Evolutionary conservation across 106 monocot species (phyloP).

Genomic region (Agapanthus africanus): DNA sequence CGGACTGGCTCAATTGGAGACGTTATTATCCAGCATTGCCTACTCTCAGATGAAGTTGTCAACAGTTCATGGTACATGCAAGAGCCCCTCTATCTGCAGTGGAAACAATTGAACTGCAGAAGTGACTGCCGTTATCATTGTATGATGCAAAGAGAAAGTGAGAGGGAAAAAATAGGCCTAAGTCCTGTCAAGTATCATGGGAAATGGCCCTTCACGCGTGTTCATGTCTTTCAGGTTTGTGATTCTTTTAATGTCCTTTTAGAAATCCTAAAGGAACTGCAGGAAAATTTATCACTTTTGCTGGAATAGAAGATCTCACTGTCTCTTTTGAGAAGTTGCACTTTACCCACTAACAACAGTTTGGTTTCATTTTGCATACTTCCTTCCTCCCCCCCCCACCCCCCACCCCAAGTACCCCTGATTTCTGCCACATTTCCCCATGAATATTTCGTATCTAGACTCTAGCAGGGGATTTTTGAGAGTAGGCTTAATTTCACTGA

Average conservation of each 20-base stretch:
- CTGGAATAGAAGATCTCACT: neutral
- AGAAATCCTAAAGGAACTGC: neutral
- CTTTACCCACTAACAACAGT: neutral
- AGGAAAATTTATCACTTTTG: too few relatives aligned
- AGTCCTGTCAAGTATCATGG: constrained; percentile 83
- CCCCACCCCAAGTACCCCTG: neutral
- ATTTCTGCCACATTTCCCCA: neutral
- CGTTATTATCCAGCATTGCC: constrained; percentile 34
- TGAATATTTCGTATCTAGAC: too few relatives aligned
- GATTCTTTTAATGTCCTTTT: neutral
- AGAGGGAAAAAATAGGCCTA: constrained; percentile 51
- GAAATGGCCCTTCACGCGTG: constrained; percentile 81
- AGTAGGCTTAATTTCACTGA: too few relatives aligned
- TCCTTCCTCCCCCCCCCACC: too few relatives aligned
- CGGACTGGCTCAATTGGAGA: constrained; percentile 31
- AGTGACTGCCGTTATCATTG: constrained; percentile 78
- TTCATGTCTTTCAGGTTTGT: constrained; percentile 71
- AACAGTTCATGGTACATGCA: constrained; percentile 59
- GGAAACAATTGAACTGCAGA: constrained; percentile 64
- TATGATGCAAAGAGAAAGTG: constrained; percentile 69
- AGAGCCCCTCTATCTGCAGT: constrained; percentile 62
- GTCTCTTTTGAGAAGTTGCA: neutral
- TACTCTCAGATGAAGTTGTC: constrained; percentile 25
- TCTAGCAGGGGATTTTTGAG: too few relatives aligned
- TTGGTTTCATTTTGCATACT: neutral